A percentile compares a stretch with the other conserved stretches of the same genome.
Conservation (phyloP, 2,329 filamentous ascomycete species). For the Zymoseptoria passerinii region DNA sequence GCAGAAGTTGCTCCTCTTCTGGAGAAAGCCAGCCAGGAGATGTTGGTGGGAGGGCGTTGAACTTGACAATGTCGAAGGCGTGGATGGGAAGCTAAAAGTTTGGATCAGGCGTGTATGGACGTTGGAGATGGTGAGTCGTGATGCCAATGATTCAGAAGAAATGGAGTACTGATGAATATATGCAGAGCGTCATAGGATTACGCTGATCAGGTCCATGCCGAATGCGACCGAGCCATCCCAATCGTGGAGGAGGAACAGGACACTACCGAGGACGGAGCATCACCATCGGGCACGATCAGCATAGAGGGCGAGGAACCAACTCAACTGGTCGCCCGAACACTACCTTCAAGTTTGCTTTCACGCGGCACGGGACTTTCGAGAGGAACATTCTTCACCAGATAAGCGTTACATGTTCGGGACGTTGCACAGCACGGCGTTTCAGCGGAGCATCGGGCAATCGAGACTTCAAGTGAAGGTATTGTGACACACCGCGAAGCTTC, state of each 20-base stretch:
- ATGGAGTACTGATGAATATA: not conserved
- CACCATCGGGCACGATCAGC: not conserved
- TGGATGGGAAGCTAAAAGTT: conserved; percentile 87
- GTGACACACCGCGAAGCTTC: not conserved
- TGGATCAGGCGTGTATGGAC: conserved; percentile 99
- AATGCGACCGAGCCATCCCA: not conserved
- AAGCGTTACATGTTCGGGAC: too few species aligned
- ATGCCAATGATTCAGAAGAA: not conserved
- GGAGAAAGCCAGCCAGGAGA: conserved; percentile 88
- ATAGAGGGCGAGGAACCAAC: not conserved
- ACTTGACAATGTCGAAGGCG: conserved; percentile 77
- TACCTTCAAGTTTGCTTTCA: not conserved
- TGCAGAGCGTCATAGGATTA: conserved; percentile 27
- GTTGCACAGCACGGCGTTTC: too few species aligned
- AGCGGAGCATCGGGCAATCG: too few species aligned
- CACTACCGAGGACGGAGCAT: not conserved
- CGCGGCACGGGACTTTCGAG: not conserved
- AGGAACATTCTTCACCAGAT: not conserved
- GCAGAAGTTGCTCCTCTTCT: conserved; percentile 94
- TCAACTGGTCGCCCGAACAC: not conserved
- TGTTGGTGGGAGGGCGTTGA: conserved; percentile 99
- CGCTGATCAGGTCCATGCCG: conserved; percentile 11
- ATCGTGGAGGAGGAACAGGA: not conserved
- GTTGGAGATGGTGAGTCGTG: conserved; percentile 68
- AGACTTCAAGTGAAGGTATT: not conserved